Percentiles rank a stretch among this genome's conserved stretches.
phyloP scores from a whole-genome alignment of 495 filamentous ascomycete genomes.

The Hyaloscypha bicolor region DNA sequence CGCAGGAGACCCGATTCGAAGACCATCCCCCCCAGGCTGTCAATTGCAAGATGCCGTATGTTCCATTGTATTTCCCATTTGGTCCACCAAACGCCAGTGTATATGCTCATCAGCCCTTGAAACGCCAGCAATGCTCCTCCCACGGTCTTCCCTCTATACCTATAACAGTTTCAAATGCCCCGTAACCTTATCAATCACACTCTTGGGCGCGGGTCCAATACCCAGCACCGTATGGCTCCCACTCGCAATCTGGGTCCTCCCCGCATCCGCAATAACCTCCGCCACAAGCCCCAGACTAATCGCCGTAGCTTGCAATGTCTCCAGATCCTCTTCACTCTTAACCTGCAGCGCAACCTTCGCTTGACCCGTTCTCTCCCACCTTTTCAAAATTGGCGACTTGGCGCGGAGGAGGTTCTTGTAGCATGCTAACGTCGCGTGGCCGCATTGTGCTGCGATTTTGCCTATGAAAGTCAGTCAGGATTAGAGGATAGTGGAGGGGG shows the following conservation, averaged over 20 bases:
- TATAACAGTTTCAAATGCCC: conserved; percentile 85
- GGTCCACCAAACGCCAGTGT: background rate
- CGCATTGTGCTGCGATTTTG: conserved; percentile 95
- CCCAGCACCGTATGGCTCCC: conserved; percentile 91
- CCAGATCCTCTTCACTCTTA: conserved; percentile 81
- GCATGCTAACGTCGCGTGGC: conserved; percentile 95
- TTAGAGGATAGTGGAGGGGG: background rate
- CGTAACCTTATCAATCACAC: conserved; percentile 82
- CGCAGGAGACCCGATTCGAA: background rate
- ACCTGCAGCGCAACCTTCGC: conserved; percentile 90
- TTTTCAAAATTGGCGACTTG: conserved; percentile 64
- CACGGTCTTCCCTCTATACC: background rate
- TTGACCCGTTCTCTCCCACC: conserved; percentile 85
- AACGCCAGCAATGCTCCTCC: background rate
- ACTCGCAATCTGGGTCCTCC: conserved; percentile 92
- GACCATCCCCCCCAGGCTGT: background rate
- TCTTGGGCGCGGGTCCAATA: conserved; percentile 85
- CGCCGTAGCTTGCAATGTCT: conserved; percentile 74
- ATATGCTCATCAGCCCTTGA: background rate
- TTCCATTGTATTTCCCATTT: background rate
- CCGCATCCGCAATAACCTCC: conserved; percentile 90
- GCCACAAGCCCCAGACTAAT: conserved; percentile 83
- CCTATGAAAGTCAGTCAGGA: conserved; percentile 51
- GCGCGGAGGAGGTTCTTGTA: conserved; percentile 75
- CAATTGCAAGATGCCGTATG: background rate